Conservation (phyloP, 106 monocot genomes). For the Dendrobium huoshanense region DNA sequence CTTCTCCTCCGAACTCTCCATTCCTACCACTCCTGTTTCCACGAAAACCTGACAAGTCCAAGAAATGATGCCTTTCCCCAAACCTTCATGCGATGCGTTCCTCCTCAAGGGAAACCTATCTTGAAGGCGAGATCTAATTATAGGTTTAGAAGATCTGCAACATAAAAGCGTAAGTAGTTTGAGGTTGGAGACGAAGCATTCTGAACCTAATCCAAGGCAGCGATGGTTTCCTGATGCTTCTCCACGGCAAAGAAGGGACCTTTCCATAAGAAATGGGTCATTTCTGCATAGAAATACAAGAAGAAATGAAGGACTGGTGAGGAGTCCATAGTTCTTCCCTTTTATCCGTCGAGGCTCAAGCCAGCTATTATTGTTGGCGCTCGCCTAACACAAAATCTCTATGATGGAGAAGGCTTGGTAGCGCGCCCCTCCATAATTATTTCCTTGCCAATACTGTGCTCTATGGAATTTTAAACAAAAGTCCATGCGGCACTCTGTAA, state of each 20-base stretch:
- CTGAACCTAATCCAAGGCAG: conserved; percentile 11
- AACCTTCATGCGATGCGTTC: neutral
- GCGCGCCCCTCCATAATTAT: neutral
- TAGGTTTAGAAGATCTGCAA: conserved; percentile 11
- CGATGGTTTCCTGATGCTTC: conserved; percentile 7
- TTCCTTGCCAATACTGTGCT: neutral
- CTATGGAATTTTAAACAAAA: neutral
- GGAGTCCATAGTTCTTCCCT: neutral
- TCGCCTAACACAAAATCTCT: neutral
- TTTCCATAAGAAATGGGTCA: conserved; percentile 29
- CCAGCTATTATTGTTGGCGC: neutral
- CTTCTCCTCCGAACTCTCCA: conserved; percentile 21
- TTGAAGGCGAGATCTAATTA: neutral
- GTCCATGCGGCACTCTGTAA: neutral
- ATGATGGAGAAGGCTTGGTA: neutral
- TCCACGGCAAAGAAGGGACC: neutral
- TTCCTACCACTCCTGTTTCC: conserved; percentile 9
- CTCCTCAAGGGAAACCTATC: conserved; percentile 14
- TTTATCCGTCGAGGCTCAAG: neutral
- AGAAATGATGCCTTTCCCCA: neutral
- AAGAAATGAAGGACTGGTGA: neutral
- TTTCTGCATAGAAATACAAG: conserved; percentile 6
- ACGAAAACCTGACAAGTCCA: conserved; percentile 24
- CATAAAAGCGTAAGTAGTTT: neutral
- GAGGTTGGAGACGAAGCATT: neutral